phyloP scores from a whole-genome alignment of 768 basidiomycete species.

The Boletus coccyginus region DNA sequence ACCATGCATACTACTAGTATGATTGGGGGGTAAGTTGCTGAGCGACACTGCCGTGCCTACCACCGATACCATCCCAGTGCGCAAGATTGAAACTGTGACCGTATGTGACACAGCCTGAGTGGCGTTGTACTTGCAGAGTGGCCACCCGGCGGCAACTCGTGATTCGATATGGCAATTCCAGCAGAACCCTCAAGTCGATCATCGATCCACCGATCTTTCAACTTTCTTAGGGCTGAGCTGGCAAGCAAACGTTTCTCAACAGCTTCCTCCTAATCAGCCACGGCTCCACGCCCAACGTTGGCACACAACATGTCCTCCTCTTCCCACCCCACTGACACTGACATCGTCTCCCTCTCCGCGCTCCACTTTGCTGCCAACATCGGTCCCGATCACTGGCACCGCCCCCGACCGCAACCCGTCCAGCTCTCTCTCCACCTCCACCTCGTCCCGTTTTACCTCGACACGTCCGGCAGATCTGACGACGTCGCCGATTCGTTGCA shows the following conservation, averaged over 20 bases:
- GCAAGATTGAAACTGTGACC: no score
- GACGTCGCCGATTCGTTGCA: constrained; percentile 57
- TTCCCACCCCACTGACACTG: constrained; percentile 18
- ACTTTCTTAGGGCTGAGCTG: no score
- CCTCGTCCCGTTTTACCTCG: constrained; percentile 41
- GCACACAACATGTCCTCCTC: background rate
- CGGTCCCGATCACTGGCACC: constrained; percentile 53
- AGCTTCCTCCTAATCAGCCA: no score
- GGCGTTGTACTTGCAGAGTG: no score
- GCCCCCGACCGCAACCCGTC: constrained; percentile 47
- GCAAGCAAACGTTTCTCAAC: no score
- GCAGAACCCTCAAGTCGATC: no score
- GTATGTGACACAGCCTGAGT: no score
- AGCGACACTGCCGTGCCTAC: background rate
- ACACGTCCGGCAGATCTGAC: constrained; percentile 45
- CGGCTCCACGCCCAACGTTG: no score
- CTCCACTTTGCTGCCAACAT: constrained; percentile 41
- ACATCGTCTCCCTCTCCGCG: constrained; percentile 45
- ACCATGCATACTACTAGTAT: background rate
- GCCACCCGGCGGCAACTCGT: no score
- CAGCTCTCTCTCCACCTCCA: constrained; percentile 46
- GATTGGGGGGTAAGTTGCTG: background rate
- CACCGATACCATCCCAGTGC: background rate
- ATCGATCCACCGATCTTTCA: no score
- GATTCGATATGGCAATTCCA: no score